phyloP scores from a whole-genome alignment of 169 alveolate genomes.

The Eimeria acervulina region DNA sequence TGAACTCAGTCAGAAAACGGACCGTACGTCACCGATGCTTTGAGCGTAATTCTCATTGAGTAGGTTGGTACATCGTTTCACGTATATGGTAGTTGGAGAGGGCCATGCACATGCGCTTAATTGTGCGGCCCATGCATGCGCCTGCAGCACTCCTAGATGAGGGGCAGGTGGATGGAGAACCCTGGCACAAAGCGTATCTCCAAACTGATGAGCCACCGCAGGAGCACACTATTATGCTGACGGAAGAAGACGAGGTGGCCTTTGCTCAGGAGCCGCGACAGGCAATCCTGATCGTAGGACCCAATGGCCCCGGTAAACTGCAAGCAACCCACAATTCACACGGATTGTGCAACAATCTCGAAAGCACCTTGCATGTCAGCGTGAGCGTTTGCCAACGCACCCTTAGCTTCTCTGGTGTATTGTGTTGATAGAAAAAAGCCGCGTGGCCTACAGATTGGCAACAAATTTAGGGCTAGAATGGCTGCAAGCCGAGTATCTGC shows the following conservation, averaged over 20 bases:
- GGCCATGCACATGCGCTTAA: not conserved
- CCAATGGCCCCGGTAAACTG: conserved; percentile 73
- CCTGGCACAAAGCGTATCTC: conserved; percentile 21
- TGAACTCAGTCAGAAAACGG: conserved; percentile 8
- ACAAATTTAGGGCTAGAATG: conserved; percentile 77
- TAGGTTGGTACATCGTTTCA: not conserved
- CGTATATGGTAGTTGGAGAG: not conserved
- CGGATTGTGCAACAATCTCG: not conserved
- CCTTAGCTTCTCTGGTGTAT: not conserved
- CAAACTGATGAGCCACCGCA: conserved; percentile 36
- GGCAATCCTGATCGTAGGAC: conserved; percentile 78
- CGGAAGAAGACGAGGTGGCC: conserved; percentile 63
- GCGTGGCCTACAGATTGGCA: conserved; percentile 78
- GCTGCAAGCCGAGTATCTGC: conserved; percentile 80
- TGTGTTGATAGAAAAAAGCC: conserved; percentile 74
- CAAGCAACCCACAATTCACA: not conserved
- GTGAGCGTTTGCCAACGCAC: not conserved
- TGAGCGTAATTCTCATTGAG: not conserved
- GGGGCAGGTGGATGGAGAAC: conserved; percentile 54
- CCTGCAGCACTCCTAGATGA: conserved; percentile 30
- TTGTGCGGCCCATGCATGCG: not conserved
- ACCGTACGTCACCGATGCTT: conserved; percentile 25
- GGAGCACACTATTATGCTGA: conserved; percentile 32
- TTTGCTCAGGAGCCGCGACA: conserved; percentile 67
- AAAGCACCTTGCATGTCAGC: not conserved